A percentile compares a stretch with the other conserved stretches of the same genome.
Evolutionary conservation across 2,329 filamentous ascomycete species (phyloP).

Genomic region (Ophiostoma perfectum): DNA sequence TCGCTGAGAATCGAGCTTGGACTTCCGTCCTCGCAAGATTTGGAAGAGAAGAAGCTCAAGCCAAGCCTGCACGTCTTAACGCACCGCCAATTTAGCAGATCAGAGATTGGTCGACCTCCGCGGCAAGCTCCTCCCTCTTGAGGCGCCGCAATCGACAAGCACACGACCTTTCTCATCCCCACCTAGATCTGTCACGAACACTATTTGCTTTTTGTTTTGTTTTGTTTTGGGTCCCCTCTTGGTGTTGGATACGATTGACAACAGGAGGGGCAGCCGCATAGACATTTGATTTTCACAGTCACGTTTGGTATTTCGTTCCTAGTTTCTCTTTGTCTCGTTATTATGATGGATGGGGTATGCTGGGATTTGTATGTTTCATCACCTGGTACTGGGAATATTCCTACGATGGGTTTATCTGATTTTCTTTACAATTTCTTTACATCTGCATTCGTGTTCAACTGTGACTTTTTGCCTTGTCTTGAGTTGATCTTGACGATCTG

Average conservation of each 20-base stretch:
- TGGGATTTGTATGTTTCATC: constrained; percentile 20
- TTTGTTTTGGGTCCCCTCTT: neutral
- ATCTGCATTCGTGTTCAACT: no score
- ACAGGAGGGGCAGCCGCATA: neutral
- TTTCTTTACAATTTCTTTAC: no score
- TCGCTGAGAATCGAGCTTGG: no score
- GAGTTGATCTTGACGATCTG: no score
- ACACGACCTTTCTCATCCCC: neutral
- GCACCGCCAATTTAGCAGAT: neutral
- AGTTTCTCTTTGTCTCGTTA: constrained; percentile 11
- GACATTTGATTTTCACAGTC: constrained; percentile 6
- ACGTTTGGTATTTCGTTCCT: constrained; percentile 16
- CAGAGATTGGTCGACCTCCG: neutral
- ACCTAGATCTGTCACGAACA: constrained; percentile 2
- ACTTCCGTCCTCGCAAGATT: no score
- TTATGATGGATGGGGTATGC: constrained; percentile 15
- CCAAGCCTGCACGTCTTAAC: neutral
- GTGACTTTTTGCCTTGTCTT: no score
- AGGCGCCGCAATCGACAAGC: neutral
- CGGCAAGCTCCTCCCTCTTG: neutral
- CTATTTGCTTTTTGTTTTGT: neutral
- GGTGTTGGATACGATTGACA: neutral
- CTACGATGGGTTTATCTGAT: constrained; percentile 6
- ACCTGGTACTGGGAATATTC: constrained; percentile 19
- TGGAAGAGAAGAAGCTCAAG: neutral